Evolutionary conservation across 2,329 filamentous ascomycete genomes (phyloP).

Genomic region (Dactylonectria macrodidyma): DNA sequence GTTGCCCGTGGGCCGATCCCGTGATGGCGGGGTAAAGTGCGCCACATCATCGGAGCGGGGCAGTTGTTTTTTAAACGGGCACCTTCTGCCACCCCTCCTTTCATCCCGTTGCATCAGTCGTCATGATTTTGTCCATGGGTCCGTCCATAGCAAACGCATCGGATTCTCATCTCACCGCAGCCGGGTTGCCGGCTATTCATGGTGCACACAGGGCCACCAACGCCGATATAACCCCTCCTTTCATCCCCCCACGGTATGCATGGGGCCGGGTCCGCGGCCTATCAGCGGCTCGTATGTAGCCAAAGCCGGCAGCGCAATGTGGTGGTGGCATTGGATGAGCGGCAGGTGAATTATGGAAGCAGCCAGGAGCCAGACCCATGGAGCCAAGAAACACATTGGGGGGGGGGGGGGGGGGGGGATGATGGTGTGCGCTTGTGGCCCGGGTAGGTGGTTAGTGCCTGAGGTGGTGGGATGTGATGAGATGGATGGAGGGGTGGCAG

Average conservation of each 20-base stretch:
- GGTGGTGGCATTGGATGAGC: neutral
- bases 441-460: neutral
- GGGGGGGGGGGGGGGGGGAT: neutral
- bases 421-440: conserved; percentile 26
- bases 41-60: conserved; percentile 27
- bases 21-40: conserved; percentile 44
- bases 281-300: conserved; percentile 35
- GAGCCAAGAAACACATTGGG: neutral
- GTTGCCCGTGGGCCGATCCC: conserved; percentile 24
- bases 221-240: neutral
- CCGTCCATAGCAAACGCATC: neutral
- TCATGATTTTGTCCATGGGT: too few species aligned
- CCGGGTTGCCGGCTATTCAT: conserved; percentile 35
- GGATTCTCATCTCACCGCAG: neutral
- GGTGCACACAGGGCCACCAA: neutral
- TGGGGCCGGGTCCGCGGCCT: conserved; percentile 27
- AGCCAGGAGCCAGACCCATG: neutral
- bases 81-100: too few species aligned
- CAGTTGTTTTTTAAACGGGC: neutral
- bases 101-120: too few species aligned
- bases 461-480: neutral
- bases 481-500: conserved; percentile 11
- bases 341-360: neutral
- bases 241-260: conserved; percentile 21
- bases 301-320: conserved; percentile 34